Evolutionary conservation across 257 asterid genomes (phyloP).

Genomic region (Thymus quinquecostatus): DNA sequence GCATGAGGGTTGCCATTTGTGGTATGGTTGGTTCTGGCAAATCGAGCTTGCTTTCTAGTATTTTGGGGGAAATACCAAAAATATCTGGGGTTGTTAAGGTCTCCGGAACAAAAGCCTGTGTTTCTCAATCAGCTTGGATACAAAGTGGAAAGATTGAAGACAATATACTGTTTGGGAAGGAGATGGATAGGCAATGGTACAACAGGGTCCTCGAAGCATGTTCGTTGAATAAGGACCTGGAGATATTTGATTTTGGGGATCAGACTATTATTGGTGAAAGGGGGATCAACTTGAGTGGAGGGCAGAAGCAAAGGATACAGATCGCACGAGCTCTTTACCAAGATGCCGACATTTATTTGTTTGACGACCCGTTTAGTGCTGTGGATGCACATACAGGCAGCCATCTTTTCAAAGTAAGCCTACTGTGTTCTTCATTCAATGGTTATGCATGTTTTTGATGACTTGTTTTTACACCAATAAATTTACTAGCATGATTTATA

Average conservation of each 20-base stretch:
- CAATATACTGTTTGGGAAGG: slow-evolving; percentile 79
- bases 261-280: slow-evolving; percentile 89
- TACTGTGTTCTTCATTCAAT: slow-evolving; percentile 1
- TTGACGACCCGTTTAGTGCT: slow-evolving; percentile 95
- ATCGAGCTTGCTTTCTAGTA: slow-evolving; percentile 82
- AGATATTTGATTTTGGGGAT: slow-evolving; percentile 78
- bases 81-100: slow-evolving; percentile 63
- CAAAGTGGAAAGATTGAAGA: slow-evolving; percentile 89
- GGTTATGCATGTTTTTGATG: not conserved
- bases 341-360: slow-evolving; percentile 77
- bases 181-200: slow-evolving; percentile 65
- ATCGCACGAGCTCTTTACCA: slow-evolving; percentile 88
- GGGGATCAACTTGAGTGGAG: slow-evolving; percentile 92
- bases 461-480: not conserved
- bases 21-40: slow-evolving; percentile 97
- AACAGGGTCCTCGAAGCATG: slow-evolving; percentile 76
- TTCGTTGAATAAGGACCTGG: slow-evolving; percentile 76
- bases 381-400: slow-evolving; percentile 95
- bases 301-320: slow-evolving; percentile 90
- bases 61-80: slow-evolving; percentile 81
- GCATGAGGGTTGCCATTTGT: slow-evolving; percentile 88
- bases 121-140: slow-evolving; percentile 90
- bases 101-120: slow-evolving; percentile 74
- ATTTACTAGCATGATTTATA: slow-evolving; percentile 16
- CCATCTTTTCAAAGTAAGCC: slow-evolving; percentile 77